A percentile compares a stretch with the other conserved stretches of the same genome.
Conservation (phyloP, 192 early-diverging fungal genomes). For the Coemansia pectinata region DNA sequence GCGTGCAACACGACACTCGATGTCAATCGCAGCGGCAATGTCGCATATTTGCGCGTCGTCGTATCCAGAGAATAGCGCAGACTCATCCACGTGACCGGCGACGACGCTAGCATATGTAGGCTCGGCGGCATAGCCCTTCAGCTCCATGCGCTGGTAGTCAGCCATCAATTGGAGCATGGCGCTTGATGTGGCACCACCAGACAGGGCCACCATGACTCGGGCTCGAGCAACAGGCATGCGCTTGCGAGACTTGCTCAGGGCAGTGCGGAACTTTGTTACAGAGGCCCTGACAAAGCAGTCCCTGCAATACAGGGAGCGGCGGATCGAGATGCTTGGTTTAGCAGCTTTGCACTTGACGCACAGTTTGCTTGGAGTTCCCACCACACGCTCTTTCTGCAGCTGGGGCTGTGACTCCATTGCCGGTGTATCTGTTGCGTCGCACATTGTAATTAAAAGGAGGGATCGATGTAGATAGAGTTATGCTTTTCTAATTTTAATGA, state of each 20-base stretch:
- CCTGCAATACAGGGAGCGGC: constrained; percentile 79
- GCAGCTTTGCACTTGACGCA: constrained; percentile 82
- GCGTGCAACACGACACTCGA: constrained; percentile 47
- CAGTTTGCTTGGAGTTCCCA: neutral
- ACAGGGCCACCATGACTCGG: constrained; percentile 79
- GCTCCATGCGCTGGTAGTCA: constrained; percentile 59
- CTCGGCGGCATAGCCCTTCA: constrained; percentile 59
- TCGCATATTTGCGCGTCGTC: constrained; percentile 40
- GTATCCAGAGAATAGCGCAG: constrained; percentile 53
- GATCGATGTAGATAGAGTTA: neutral
- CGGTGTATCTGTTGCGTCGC: constrained; percentile 4
- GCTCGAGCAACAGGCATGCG: constrained; percentile 30
- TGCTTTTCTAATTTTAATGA: too few species aligned
- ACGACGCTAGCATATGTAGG: constrained; percentile 61
- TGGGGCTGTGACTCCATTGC: neutral
- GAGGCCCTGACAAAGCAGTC: constrained; percentile 73
- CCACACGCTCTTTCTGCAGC: neutral
- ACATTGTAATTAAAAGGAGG: constrained; percentile 6
- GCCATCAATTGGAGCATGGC: constrained; percentile 65
- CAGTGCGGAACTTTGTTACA: constrained; percentile 69
- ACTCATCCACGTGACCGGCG: constrained; percentile 82
- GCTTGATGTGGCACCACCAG: constrained; percentile 83
- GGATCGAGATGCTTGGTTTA: constrained; percentile 63
- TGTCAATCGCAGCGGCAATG: constrained; percentile 45
- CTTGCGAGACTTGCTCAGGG: constrained; percentile 57